A percentile compares a stretch with the other conserved stretches of the same genome.
Evolutionary conservation across 306 rosid species (phyloP).

Genomic region (Fragaria nilgerrensis): DNA sequence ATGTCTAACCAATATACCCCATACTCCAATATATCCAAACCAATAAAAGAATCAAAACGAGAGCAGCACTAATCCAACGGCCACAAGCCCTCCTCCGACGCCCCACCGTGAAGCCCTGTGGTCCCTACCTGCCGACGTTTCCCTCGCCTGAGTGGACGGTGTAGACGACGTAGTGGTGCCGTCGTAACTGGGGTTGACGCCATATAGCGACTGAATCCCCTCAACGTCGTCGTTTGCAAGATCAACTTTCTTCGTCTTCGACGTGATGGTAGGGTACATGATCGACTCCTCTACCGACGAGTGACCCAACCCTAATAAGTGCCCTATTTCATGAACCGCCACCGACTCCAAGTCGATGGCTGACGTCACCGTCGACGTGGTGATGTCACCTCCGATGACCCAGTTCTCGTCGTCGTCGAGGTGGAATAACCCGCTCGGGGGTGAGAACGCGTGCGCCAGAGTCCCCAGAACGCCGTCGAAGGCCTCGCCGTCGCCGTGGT

Average conservation of each 20-base stretch:
- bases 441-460: slow-evolving; percentile 84
- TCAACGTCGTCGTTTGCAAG: slow-evolving; percentile 53
- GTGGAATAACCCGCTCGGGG: slow-evolving; percentile 72
- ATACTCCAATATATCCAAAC: background rate
- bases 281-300: slow-evolving; percentile 69
- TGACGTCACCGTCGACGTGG: slow-evolving; percentile 29
- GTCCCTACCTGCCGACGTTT: slow-evolving; percentile 39
- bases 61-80: slow-evolving; percentile 27
- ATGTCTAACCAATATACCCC: background rate
- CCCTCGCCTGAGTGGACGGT: slow-evolving; percentile 33
- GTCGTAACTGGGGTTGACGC: slow-evolving; percentile 52
- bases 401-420: slow-evolving; percentile 65
- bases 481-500: slow-evolving; percentile 89
- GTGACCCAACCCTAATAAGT: slow-evolving; percentile 77
- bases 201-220: slow-evolving; percentile 73
- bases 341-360: slow-evolving; percentile 82
- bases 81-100: background rate
- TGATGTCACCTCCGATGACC: slow-evolving; percentile 63
- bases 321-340: slow-evolving; percentile 94
- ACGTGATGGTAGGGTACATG: slow-evolving; percentile 73
- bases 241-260: slow-evolving; percentile 59
- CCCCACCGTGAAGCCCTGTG: slow-evolving; percentile 25
- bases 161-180: slow-evolving; percentile 24
- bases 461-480: slow-evolving; percentile 83
- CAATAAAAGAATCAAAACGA: slow-evolving; percentile 12